Base-by-base conservation (phyloP, 805 yeast genomes). In the Ogataea angusta region DNA sequence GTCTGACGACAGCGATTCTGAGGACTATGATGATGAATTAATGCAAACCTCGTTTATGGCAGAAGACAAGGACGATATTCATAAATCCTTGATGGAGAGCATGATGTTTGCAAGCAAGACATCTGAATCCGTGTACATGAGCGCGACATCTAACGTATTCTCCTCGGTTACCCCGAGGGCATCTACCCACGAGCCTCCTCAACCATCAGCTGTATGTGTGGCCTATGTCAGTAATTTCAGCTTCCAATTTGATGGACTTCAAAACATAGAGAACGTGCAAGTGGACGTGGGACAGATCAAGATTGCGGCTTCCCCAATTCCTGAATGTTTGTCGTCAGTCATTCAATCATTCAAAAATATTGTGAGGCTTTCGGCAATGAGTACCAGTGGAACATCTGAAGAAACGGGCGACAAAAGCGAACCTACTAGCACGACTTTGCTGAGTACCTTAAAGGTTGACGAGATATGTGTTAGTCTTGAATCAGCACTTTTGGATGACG, bases 51-150 rank as follows among this genome's bases (percentile, higher is more conserved):
- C 67, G 0, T 54, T 66, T 24, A 46, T 63, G 49, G 59, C 56
- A 4, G 56, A 56, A 18, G 50, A 43, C 28, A 53, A 52, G 35
- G 53, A 57, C 9, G 61, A 59, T 14, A 59, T 70, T 56, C 59
- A 46, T 12, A 42, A 43, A 10, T 60, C 63, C 2, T 54, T 80
- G 42, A 58, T 71, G 57, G 73, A 72, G 26, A 81, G 88, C 51
- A 72, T 77, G 63, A 66, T 80, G 26, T 82, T 80, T 54, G 78
- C 91, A 1, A 82, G 77, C 39, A 79, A 75, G 36, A 84, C 82
- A 41, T 83, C 86, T 1, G 72, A 78, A 34, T 80, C 89, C 3
- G 72, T 86, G 14, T 87, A 85, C 56, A 79, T 85, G 90, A 85
- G 95, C 60, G 95, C 95, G 2, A 68, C 82, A 9, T 78, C 86